Percentiles rank a stretch among this genome's conserved stretches.
Evolutionary conservation across 2,329 filamentous ascomycete species (phyloP).

Genomic region (Colletotrichum godetiae): DNA sequence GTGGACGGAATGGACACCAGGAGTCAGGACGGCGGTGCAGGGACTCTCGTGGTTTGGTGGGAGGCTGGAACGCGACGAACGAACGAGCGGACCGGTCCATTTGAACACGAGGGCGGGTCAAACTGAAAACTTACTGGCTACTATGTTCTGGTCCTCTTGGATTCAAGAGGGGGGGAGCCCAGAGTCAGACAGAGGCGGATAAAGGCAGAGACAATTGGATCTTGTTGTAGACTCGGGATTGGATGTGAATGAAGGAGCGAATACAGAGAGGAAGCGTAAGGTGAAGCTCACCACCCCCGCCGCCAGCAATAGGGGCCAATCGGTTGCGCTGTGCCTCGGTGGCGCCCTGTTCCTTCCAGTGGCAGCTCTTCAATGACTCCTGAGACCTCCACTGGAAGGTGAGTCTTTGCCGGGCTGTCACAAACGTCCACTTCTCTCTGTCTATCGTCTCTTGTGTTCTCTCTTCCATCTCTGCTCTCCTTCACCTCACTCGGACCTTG

Average conservation of each 20-base stretch:
- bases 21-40: neutral
- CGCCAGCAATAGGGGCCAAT: slow-evolving; percentile 22
- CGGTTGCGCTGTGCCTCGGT: slow-evolving; percentile 1
- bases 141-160: neutral
- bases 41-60: neutral
- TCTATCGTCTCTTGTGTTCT: neutral
- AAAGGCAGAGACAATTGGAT: slow-evolving; percentile 7
- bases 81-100: slow-evolving; percentile 10
- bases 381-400: neutral
- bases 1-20: no score
- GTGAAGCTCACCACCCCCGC: slow-evolving; percentile 12
- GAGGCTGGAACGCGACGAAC: slow-evolving; percentile 7
- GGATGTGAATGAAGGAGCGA: neutral
- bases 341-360: neutral
- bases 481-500: neutral
- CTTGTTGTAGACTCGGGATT: neutral
- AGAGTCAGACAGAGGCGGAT: neutral
- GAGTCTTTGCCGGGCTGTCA: neutral
- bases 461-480: neutral
- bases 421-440: neutral
- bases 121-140: neutral
- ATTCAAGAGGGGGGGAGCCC: neutral
- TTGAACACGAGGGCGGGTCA: neutral
- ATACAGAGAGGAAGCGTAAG: neutral
- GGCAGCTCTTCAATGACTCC: slow-evolving; percentile 24